phyloP scores from a whole-genome alignment of 768 basidiomycete genomes.

The Agrocybe pediades region DNA sequence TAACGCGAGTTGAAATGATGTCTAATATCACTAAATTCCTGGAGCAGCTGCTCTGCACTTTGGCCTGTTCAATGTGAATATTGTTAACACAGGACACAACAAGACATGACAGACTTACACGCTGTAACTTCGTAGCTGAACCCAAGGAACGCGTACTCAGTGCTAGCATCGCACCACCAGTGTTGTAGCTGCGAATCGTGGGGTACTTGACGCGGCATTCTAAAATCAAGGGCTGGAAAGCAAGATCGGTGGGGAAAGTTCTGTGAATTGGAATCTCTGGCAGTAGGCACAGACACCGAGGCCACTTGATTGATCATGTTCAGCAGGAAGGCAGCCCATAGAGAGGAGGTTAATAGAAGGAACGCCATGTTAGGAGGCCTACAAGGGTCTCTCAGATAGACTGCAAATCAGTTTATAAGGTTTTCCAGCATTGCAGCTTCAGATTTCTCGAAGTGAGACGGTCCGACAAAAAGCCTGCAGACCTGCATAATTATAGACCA shows the following conservation, averaged over 20 bases:
- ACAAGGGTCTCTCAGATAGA: background rate
- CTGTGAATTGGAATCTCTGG: background rate
- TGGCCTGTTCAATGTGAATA: slow-evolving; percentile 48
- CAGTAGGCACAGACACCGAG: background rate
- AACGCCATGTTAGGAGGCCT: background rate
- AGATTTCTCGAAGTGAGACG: background rate
- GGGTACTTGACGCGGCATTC: slow-evolving; percentile 55
- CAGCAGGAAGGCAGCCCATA: background rate
- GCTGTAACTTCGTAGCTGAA: slow-evolving; percentile 75
- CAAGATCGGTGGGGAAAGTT: slow-evolving; percentile 25
- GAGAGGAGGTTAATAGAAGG: background rate
- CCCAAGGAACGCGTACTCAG: slow-evolving; percentile 76
- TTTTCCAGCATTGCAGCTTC: background rate
- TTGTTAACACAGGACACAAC: background rate
- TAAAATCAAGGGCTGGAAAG: slow-evolving; percentile 47
- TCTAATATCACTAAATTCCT: slow-evolving; percentile 63
- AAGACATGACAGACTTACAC: slow-evolving; percentile 41
- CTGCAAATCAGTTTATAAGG: background rate
- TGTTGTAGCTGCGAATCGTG: slow-evolving; percentile 31
- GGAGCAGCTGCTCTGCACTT: slow-evolving; percentile 46
- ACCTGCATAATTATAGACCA: background rate
- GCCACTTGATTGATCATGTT: background rate
- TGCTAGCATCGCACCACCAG: slow-evolving; percentile 67
- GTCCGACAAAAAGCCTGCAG: background rate
- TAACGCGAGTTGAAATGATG: slow-evolving; percentile 64